Percentiles rank a stretch among this genome's conserved stretches.
Evolutionary conservation across 2,329 filamentous ascomycete species (phyloP).

Genomic region (Neonectria coccinea): DNA sequence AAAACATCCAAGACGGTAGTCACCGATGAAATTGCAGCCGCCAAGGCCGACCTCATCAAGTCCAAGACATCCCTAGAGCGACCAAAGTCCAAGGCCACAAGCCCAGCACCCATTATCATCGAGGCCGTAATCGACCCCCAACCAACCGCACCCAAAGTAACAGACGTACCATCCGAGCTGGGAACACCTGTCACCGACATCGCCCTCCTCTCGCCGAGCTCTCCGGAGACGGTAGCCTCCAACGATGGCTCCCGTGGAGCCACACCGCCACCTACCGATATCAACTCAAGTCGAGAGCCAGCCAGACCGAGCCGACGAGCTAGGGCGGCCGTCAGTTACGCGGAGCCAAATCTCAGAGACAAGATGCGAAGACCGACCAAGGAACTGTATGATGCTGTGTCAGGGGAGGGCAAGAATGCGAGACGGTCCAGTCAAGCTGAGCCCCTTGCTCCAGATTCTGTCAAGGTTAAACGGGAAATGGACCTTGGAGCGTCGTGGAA

Average conservation of each 20-base stretch:
- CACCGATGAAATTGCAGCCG: conserved; percentile 53
- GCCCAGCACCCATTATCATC: conserved; percentile 34
- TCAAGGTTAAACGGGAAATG: conserved; percentile 51
- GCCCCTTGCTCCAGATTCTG: conserved; percentile 40
- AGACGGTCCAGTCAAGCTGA: conserved; percentile 55
- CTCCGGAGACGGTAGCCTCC: conserved; percentile 58
- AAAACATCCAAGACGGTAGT: conserved; percentile 56
- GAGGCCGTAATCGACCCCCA: conserved; percentile 36
- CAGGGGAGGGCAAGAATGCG: conserved; percentile 69
- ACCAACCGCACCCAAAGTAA: conserved; percentile 31
- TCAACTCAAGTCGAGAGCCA: conserved; percentile 66
- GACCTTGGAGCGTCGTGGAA: conserved; percentile 48
- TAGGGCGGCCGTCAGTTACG: conserved; percentile 79
- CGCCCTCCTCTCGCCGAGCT: conserved; percentile 59
- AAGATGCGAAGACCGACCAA: conserved; percentile 88
- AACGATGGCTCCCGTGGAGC: conserved; percentile 56
- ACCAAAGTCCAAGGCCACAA: conserved; percentile 46
- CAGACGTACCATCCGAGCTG: conserved; percentile 35
- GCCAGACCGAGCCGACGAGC: conserved; percentile 75
- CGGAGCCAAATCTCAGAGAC: conserved; percentile 82
- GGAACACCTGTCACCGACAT: conserved; percentile 52
- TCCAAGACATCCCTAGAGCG: conserved; percentile 45
- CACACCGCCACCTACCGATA: conserved; percentile 70
- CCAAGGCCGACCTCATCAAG: conserved; percentile 53
- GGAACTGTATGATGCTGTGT: conserved; percentile 79